Conservation (phyloP, 2,329 filamentous ascomycete genomes). For the Ophiostoma australiae region DNA sequence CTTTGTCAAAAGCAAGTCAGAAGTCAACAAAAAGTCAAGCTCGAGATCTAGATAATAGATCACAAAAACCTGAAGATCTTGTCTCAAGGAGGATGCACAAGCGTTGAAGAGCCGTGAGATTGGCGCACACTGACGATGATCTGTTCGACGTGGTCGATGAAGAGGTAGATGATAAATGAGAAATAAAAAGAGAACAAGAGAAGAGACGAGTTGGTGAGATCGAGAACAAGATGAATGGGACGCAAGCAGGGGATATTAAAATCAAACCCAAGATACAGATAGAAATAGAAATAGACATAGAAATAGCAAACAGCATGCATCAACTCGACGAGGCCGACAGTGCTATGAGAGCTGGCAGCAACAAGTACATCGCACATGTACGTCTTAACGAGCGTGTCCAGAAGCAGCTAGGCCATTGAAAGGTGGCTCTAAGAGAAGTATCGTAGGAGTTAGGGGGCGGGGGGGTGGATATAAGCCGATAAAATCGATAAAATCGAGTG, state of each 20-base stretch:
- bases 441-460: neutral
- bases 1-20: neutral
- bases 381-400: neutral
- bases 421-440: neutral
- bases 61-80: neutral
- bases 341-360: neutral
- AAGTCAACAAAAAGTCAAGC: neutral
- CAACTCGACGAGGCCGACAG: neutral
- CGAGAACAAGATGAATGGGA: neutral
- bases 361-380: neutral
- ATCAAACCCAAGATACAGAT: neutral
- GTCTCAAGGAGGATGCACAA: neutral
- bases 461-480: slow-evolving; percentile 3
- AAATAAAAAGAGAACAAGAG: neutral
- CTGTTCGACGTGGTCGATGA: neutral
- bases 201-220: neutral
- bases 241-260: neutral
- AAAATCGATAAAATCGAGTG: slow-evolving; percentile 2
- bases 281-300: neutral
- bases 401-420: neutral
- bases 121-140: neutral
- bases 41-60: neutral
- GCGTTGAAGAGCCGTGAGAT: neutral
- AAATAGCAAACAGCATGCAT: neutral
- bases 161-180: neutral